Conservation (phyloP, 805 yeast species). For the Grigorovia humatica region DNA sequence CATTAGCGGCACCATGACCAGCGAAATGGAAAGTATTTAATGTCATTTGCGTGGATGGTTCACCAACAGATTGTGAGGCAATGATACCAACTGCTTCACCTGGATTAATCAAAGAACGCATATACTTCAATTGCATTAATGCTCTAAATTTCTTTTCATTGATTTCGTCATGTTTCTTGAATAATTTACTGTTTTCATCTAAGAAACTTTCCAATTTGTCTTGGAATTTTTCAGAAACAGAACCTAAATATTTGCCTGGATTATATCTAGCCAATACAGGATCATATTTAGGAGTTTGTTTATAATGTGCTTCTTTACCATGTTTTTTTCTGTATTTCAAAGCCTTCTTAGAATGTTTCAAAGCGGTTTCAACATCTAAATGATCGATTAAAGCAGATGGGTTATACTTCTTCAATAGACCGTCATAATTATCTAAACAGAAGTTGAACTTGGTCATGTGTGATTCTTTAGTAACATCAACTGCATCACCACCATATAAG, state of each 20-base stretch:
- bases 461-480: slow-evolving; percentile 90
- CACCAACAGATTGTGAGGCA: slow-evolving; percentile 98
- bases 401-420: slow-evolving; percentile 75
- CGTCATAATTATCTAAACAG: slow-evolving; percentile 84
- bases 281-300: slow-evolving; percentile 59
- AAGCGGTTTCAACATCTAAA: slow-evolving; percentile 77
- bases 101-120: slow-evolving; percentile 89
- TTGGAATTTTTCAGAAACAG: slow-evolving; percentile 86
- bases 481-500: slow-evolving; percentile 94
- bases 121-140: slow-evolving; percentile 94
- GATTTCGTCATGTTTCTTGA: slow-evolving; percentile 41
- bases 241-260: slow-evolving; percentile 85
- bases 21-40: slow-evolving; percentile 95
- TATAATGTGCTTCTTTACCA: slow-evolving; percentile 50
- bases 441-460: slow-evolving; percentile 89
- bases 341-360: slow-evolving; percentile 70
- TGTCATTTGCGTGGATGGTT: slow-evolving; percentile 99
- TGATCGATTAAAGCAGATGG: slow-evolving; percentile 64
- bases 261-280: slow-evolving; percentile 79
- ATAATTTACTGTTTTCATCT: slow-evolving; percentile 41
- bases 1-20: slow-evolving; percentile 99
- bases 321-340: slow-evolving; percentile 63
- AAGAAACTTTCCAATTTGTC: slow-evolving; percentile 65
- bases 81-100: slow-evolving; percentile 98
- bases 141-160: slow-evolving; percentile 82